Conservation (phyloP, 2,329 filamentous ascomycete genomes). For the Teratosphaeriaceae sp. region DNA sequence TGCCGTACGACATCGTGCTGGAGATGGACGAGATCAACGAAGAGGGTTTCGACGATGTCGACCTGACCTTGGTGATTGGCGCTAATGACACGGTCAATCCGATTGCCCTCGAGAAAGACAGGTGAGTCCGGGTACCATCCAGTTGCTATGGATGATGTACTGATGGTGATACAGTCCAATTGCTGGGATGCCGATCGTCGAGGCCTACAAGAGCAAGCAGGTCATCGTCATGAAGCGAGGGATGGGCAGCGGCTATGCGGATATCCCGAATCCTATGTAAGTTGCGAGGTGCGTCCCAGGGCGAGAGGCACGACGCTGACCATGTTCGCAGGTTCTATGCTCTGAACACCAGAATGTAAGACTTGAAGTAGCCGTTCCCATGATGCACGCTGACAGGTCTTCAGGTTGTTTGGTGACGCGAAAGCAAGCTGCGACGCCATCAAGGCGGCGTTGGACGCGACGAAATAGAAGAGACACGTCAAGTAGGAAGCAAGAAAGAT, state of each 20-base stretch:
- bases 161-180: conserved; percentile 53
- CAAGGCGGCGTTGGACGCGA: conserved; percentile 20
- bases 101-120: conserved; percentile 72
- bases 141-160: no score
- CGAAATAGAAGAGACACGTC: conserved; percentile 1
- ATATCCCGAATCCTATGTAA: conserved; percentile 91
- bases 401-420: conserved; percentile 86
- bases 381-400: no score
- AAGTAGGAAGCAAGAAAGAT: neutral
- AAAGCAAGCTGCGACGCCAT: conserved; percentile 45
- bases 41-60: conserved; percentile 71
- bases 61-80: conserved; percentile 81
- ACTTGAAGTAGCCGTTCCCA: no score
- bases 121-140: no score
- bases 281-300: no score
- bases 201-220: conserved; percentile 91
- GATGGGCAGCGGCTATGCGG: conserved; percentile 82
- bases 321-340: no score
- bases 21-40: conserved; percentile 98
- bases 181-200: conserved; percentile 85
- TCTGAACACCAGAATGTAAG: conserved; percentile 38
- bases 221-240: conserved; percentile 91
- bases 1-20: conserved; percentile 85
- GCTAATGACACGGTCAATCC: conserved; percentile 93
- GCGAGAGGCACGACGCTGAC: no score